Base-by-base conservation (phyloP, 2,329 filamentous ascomycete genomes). In the Cladophialophora psammophila region DNA sequence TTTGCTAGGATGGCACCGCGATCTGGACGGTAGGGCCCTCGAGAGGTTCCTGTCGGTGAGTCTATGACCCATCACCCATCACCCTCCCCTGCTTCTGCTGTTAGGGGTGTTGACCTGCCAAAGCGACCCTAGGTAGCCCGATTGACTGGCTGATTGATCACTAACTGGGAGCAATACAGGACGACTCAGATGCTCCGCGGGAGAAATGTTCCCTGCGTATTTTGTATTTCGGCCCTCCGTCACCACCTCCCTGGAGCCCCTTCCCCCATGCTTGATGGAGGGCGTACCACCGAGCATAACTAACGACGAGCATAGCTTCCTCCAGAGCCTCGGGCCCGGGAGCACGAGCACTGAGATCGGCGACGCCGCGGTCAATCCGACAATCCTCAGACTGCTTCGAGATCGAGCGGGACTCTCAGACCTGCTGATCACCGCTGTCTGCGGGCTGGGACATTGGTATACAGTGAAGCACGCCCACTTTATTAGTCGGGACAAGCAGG, bases 401-500 rank as follows among this genome's bases (percentile, higher is more conserved):
- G 31, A 18, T 35, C 52, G 52, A 34, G 52, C n/a, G 0, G 52
- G 52, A 13, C 52, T 55, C 31, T 55, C 52, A 5, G 52, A 55
- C 52, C 52, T 34, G 31, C 13, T 55, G 12, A 36, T 35, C 34
- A 20, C 31, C 8, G 52, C 52, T 26, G 52, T 55, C 31, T 55
- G 52, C n/a, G 52, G 52, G 13, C n/a, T 55, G 31, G 52, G 52
- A n/a, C 52, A 55, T n/a, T 55, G 52, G 52, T 55, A 55, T 12
- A 55, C 52, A 12, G 31, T 55, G 26, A 55, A 55, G 13, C 52
- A 55, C 52, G 26, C 10, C 18, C 18, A 35, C n/a, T 55, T 55
- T 20, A 9, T 34, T 12, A 8, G 31, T 20, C 13, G 52, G 2
- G 52, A 55, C 13, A 13, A 10, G 34, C 31, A 35, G 5, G 31